Evolutionary conservation across 176 grass and related monocot species (phyloP).

Genomic region (Rhynchospora tenuis): DNA sequence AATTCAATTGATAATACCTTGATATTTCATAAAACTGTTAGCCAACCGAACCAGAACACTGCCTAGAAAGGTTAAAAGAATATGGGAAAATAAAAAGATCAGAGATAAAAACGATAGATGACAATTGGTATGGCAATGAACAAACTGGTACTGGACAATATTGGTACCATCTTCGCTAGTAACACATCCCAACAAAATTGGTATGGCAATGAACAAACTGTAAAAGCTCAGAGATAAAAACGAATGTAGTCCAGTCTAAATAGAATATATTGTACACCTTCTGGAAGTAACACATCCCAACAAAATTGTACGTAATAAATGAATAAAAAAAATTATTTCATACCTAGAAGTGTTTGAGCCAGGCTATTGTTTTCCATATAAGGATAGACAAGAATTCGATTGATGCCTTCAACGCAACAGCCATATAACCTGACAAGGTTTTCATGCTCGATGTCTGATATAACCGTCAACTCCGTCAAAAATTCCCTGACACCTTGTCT

Average conservation of each 20-base stretch:
- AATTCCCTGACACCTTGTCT: slow-evolving; percentile 69
- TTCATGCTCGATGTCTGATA: slow-evolving; percentile 65
- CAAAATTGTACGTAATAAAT: background rate
- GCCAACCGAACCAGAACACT: background rate
- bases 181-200: too few relatives aligned
- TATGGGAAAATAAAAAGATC: background rate
- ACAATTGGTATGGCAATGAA: background rate
- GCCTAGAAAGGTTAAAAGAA: background rate
- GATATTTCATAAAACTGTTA: background rate
- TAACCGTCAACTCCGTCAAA: slow-evolving; percentile 50
- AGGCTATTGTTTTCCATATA: slow-evolving; percentile 89
- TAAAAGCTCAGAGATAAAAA: too few relatives aligned
- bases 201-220: too few relatives aligned
- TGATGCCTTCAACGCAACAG: slow-evolving; percentile 62
- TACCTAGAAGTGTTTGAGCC: slow-evolving; percentile 64
- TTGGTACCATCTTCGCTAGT: background rate
- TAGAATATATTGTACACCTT: background rate
- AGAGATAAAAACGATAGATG: background rate
- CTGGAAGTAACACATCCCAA: background rate
- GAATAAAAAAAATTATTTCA: slow-evolving; percentile 11
- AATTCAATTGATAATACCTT: background rate
- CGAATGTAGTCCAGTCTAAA: background rate
- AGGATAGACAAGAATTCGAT: slow-evolving; percentile 80
- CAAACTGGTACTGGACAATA: background rate
- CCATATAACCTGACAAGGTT: slow-evolving; percentile 69